Evolutionary conservation across 2,329 filamentous ascomycete species (phyloP), one percentile per base, ranked within the genome.

Genomic region (Pseudofabraea citricarpa): DNA sequence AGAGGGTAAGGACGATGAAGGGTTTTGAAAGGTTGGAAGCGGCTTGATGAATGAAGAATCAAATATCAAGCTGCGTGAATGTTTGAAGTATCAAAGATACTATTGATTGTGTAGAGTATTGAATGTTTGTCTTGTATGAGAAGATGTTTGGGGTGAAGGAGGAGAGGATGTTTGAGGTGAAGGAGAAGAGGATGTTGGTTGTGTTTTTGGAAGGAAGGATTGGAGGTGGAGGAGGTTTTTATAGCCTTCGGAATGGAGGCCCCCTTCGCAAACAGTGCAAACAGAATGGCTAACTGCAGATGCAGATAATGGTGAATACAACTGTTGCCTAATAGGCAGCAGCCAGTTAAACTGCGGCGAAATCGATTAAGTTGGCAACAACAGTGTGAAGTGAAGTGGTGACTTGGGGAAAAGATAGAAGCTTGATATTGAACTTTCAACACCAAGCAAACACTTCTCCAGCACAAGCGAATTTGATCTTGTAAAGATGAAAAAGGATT

Each of bases 41-140:
- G 40, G 19, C 35, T 37, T 37, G 35, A 37, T 37, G 15, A 20
- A 9, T 37, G 35, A 21, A 22, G 35, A 22, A 20, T 20, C 35
- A 37, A 21, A 12, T n/a, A 37, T 37, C 35, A 22, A 37, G 19
- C 35, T 20, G 23, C 19, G 21, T 22, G 23, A 21, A 21, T 37
- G 19, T n/a, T 20, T 22, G 35, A 16, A 29, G 37, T 15, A 36
- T 36, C 16, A 2, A 18, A 23, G 23, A 20, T 40, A 23, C n/a
- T 16, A 24, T 5, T 40, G 23, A 40, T 15, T 10, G 19, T 32
- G 29, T 2, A 15, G 15, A 18, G 7, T n/a, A 15, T 32, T 32
- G n/a, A 15, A 18, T 32, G 13, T 27, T 27, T 32, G 29, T 8
- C 8, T 32, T 13, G 19, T n/a, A 32, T 12, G 29, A 32, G 15